phyloP scores from a whole-genome alignment of 257 asterid species.

The Verbascum thapsus region DNA sequence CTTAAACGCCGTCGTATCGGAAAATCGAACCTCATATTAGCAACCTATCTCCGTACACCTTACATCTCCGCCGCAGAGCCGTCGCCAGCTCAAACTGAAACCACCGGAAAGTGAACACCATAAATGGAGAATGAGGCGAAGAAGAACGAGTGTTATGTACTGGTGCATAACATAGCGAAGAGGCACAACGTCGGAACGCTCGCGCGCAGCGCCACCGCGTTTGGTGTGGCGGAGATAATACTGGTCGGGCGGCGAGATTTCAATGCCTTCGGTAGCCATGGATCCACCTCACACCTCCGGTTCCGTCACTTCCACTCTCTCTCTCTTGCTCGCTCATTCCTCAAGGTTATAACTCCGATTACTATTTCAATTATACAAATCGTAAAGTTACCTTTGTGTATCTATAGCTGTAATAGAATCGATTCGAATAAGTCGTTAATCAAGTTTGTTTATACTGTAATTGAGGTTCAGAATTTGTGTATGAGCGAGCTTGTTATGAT shows the following conservation, averaged over 20 bases:
- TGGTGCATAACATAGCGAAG: conserved; percentile 95
- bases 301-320: conserved; percentile 90
- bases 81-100: neutral
- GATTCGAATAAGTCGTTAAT: too few relatives aligned
- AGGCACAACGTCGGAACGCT: conserved; percentile 99
- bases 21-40: too few relatives aligned
- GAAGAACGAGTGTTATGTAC: conserved; percentile 64
- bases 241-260: conserved; percentile 90
- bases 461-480: too few relatives aligned
- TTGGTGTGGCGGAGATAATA: conserved; percentile 85
- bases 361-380: too few relatives aligned
- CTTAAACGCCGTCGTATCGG: conserved; percentile 38
- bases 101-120: neutral
- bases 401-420: too few relatives aligned
- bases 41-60: conserved; percentile 24
- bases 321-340: conserved; percentile 63
- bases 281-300: conserved; percentile 79
- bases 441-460: too few relatives aligned
- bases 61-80: conserved; percentile 31
- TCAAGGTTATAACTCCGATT: conserved; percentile 52
- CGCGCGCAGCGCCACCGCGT: conserved; percentile 96
- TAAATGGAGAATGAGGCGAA: conserved; percentile 48
- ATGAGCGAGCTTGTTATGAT: too few relatives aligned
- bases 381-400: too few relatives aligned
- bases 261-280: conserved; percentile 96